Evolutionary conservation across 306 rosid genomes (phyloP).

Genomic region (Cicer chorassanicum): DNA sequence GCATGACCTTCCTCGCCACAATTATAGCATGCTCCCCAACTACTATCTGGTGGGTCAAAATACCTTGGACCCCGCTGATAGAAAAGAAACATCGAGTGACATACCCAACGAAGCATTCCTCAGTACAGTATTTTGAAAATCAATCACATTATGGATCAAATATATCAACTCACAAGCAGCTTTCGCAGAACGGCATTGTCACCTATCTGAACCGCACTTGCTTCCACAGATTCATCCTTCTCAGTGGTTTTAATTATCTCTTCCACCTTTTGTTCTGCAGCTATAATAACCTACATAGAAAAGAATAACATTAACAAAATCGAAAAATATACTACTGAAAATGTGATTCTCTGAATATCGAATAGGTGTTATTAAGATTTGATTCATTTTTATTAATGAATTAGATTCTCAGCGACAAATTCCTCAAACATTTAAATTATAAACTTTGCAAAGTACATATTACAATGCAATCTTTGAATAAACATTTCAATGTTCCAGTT

Average conservation of each 20-base stretch:
- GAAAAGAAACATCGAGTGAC: constrained; percentile 51
- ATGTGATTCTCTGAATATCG: not conserved
- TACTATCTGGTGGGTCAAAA: constrained; percentile 85
- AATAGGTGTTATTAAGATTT: not conserved
- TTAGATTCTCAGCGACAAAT: not conserved
- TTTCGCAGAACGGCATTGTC: constrained; percentile 75
- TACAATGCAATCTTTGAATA: not conserved
- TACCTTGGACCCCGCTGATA: constrained; percentile 96
- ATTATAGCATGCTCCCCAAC: constrained; percentile 89
- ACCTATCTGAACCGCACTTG: constrained; percentile 43
- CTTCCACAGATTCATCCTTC: constrained; percentile 49
- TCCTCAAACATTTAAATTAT: not conserved
- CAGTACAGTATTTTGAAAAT: constrained; percentile 47
- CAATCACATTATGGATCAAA: constrained; percentile 47
- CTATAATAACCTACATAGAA: constrained; percentile 48
- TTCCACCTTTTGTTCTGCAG: constrained; percentile 47
- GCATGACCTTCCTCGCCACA: constrained; percentile 95
- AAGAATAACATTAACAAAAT: not conserved
- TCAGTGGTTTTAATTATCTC: constrained; percentile 40
- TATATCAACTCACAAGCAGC: constrained; percentile 83
- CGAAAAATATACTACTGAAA: constrained; percentile 3
- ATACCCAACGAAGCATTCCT: constrained; percentile 57
- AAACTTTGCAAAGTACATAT: not conserved
- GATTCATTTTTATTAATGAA: not conserved
- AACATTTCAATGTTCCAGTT: not conserved